Percentiles rank a stretch among this genome's conserved stretches.
phyloP scores from a whole-genome alignment of 163 green algal species.

The Chlamydomonas reinhardtii region DNA sequence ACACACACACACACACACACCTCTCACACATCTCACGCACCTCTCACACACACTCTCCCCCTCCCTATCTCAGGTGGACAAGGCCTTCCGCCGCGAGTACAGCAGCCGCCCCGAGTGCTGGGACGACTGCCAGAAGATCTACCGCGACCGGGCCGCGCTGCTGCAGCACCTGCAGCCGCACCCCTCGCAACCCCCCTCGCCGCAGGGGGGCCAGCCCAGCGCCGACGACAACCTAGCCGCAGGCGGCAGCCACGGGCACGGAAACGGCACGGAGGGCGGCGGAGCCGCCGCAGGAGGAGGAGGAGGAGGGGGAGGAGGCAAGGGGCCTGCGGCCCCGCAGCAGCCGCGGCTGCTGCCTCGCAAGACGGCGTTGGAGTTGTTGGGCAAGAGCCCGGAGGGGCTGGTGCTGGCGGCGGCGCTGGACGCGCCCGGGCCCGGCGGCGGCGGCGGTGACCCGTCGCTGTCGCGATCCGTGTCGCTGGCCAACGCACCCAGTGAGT shows the following conservation, averaged over 20 bases:
- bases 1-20: too few relatives aligned
- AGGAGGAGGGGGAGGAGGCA: too few relatives aligned
- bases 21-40: not conserved
- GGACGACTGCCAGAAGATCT: constrained; percentile 41
- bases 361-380: constrained; percentile 39
- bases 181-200: too few relatives aligned
- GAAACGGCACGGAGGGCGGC: too few relatives aligned
- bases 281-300: too few relatives aligned
- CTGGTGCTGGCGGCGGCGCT: constrained; percentile 22
- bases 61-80: constrained; percentile 40
- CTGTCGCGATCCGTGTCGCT: not conserved
- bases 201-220: too few relatives aligned
- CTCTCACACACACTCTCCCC: too few relatives aligned
- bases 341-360: not conserved
- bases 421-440: not conserved
- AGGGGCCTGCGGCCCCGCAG: too few relatives aligned
- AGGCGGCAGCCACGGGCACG: too few relatives aligned
- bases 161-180: not conserved
- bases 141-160: constrained; percentile 30
- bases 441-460: not conserved
- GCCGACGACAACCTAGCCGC: too few relatives aligned
- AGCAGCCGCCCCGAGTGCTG: constrained; percentile 27
- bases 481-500: constrained; percentile 16
- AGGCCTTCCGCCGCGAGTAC: constrained; percentile 52
- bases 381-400: constrained; percentile 40